phyloP scores from a whole-genome alignment of 2,329 filamentous ascomycete genomes.

The Microsporum canis region DNA sequence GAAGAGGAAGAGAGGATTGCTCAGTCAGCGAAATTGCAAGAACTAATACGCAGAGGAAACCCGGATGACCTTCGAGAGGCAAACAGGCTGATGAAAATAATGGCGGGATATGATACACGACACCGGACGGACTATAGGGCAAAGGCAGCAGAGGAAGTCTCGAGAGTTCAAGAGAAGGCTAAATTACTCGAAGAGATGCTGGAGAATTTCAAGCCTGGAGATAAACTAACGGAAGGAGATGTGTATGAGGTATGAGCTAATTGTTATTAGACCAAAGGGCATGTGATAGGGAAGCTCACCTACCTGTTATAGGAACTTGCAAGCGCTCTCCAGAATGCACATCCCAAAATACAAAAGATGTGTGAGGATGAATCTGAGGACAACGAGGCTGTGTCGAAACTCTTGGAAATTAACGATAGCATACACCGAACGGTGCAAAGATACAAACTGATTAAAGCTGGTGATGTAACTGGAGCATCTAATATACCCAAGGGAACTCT shows the following conservation, averaged over 20 bases:
- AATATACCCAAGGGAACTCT: constrained; percentile 74
- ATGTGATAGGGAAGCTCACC: neutral
- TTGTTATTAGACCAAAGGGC: neutral
- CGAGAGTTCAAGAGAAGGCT: constrained; percentile 92
- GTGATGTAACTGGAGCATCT: constrained; percentile 71
- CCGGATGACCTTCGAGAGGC: constrained; percentile 93
- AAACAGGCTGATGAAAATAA: constrained; percentile 96
- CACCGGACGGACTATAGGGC: constrained; percentile 96
- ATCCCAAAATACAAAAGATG: constrained; percentile 99
- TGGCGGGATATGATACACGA: constrained; percentile 93
- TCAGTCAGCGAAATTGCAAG: constrained; percentile 95
- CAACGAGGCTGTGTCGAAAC: constrained; percentile 84
- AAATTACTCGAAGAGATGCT: constrained; percentile 85
- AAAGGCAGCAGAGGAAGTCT: constrained; percentile 91
- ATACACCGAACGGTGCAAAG: constrained; percentile 94
- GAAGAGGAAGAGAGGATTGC: constrained; percentile 91
- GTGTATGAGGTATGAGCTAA: constrained; percentile 50
- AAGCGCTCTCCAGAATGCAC: constrained; percentile 76
- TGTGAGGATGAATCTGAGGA: constrained; percentile 98
- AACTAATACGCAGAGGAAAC: constrained; percentile 81
- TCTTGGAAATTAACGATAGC: constrained; percentile 96
- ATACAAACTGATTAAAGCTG: constrained; percentile 93
- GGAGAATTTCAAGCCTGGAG: constrained; percentile 69
- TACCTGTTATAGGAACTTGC: constrained; percentile 58
- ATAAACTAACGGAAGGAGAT: constrained; percentile 60